These are phyloP conservation scores for Amanita brunnescens DNA, from an alignment of 768 basidiomycete genomes.

Conservation along the genomic window DNA sequence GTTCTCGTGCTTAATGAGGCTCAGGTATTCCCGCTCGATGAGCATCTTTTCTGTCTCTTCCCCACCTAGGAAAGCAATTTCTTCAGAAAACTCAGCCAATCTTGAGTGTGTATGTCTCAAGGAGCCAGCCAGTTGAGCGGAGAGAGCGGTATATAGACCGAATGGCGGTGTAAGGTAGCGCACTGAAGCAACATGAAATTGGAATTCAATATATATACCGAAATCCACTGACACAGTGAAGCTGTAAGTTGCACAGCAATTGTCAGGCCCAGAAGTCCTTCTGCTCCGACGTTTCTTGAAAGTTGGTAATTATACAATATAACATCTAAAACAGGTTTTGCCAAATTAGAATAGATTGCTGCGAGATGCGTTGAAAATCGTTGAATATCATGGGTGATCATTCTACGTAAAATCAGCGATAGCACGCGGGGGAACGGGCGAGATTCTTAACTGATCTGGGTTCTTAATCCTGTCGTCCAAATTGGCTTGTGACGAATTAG, in stretches of 20 bases:
- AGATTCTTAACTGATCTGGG: conserved; percentile 67
- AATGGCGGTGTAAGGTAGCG: conserved; percentile 86
- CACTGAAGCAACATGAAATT: conserved; percentile 38
- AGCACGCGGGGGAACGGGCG: not conserved
- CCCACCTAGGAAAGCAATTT: conserved; percentile 82
- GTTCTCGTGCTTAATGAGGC: conserved; percentile 79
- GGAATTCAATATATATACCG: not conserved
- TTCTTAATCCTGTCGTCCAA: conserved; percentile 95
- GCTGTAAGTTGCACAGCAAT: conserved; percentile 80
- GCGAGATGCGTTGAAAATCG: conserved; percentile 86
- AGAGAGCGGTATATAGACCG: conserved; percentile 82
- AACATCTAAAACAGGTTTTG: conserved; percentile 88
- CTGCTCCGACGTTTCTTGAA: conserved; percentile 89
- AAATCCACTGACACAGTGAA: conserved; percentile 53
- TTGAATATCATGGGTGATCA: conserved; percentile 95
- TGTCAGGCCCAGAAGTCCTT: conserved; percentile 78
- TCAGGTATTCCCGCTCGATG: conserved; percentile 82
- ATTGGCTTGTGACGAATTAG: conserved; percentile 50
- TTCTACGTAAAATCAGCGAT: conserved; percentile 35
- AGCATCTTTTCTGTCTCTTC: conserved; percentile 87
- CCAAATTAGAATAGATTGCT: conserved; percentile 89
- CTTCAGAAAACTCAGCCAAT: conserved; percentile 81
- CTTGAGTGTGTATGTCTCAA: conserved; percentile 90
- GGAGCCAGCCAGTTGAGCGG: conserved; percentile 81
- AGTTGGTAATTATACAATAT: conserved; percentile 95